Conservation (phyloP, 2,329 filamentous ascomycete genomes). For the Alternaria dauci region DNA sequence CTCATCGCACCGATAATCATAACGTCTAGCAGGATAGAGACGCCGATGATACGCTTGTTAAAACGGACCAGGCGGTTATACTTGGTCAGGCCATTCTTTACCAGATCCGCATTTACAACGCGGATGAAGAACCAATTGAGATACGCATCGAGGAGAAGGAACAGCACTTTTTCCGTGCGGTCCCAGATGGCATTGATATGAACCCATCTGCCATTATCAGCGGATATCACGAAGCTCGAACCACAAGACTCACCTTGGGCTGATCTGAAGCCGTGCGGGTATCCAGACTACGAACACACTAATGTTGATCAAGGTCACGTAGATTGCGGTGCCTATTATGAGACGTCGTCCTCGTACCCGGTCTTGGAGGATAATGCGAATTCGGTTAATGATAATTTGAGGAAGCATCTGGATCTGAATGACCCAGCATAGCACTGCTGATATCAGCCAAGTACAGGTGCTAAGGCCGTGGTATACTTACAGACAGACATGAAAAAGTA, state of each 20-base stretch:
- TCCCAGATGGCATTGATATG: constrained; percentile 39
- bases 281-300: constrained; percentile 43
- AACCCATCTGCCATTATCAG: constrained; percentile 22
- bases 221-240: background rate
- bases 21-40: constrained; percentile 40
- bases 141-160: constrained; percentile 31
- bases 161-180: constrained; percentile 38
- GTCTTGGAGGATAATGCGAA: constrained; percentile 35
- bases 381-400: constrained; percentile 43
- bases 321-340: constrained; percentile 23
- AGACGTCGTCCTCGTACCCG: constrained; percentile 23
- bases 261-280: constrained; percentile 38
- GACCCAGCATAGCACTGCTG: constrained; percentile 33
- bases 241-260: constrained; percentile 14
- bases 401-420: constrained; percentile 42
- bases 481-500: constrained; percentile 42
- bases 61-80: constrained; percentile 39
- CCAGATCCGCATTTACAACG: constrained; percentile 34
- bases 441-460: constrained; percentile 9
- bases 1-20: constrained; percentile 56
- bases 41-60: constrained; percentile 36
- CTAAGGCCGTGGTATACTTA: constrained; percentile 14
- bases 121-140: constrained; percentile 41
- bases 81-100: constrained; percentile 38
- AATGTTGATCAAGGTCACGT: constrained; percentile 39